Percentiles rank a stretch among this genome's conserved stretches.
Conservation (phyloP, 352 stramenopile species). For the Phytophthora kernoviae region DNA sequence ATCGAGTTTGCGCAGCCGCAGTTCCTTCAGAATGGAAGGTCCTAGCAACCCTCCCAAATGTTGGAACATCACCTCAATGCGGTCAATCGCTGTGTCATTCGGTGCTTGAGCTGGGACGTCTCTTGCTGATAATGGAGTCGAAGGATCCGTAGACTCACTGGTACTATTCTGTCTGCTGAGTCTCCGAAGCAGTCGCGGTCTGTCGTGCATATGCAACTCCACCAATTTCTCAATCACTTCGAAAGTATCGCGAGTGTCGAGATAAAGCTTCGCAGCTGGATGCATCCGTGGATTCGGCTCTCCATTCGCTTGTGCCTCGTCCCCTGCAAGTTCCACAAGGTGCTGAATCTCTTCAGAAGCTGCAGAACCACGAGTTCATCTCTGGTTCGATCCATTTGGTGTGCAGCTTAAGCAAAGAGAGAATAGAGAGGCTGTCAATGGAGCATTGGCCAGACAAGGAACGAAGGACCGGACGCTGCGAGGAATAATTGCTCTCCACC, state of each 20-base stretch:
- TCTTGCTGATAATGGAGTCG: neutral
- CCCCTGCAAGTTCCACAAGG: constrained; percentile 32
- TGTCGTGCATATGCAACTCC: constrained; percentile 45
- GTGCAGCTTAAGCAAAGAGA: constrained; percentile 6
- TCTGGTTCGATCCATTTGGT: constrained; percentile 1
- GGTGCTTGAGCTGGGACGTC: constrained; percentile 3
- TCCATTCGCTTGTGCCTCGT: constrained; percentile 14
- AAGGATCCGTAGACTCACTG: constrained; percentile 5
- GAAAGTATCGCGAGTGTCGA: constrained; percentile 78
- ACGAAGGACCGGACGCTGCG: neutral
- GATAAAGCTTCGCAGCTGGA: constrained; percentile 73
- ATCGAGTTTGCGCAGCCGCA: constrained; percentile 59
- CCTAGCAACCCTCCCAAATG: constrained; percentile 56
- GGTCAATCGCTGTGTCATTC: constrained; percentile 55
- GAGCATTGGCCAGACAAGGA: constrained; percentile 1
- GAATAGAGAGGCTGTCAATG: constrained; percentile 15
- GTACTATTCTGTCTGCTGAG: constrained; percentile 49
- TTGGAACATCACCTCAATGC: constrained; percentile 78
- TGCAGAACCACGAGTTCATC: constrained; percentile 74
- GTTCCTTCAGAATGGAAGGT: constrained; percentile 51
- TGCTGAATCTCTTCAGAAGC: constrained; percentile 73
- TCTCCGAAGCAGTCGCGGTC: constrained; percentile 55
- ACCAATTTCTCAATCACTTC: constrained; percentile 65
- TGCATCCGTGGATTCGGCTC: constrained; percentile 44
- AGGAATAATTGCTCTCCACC: no score